Evolutionary conservation across 2,329 filamentous ascomycete species (phyloP), one percentile per base, ranked within the genome.

Genomic region (Emmonsia crescens): DNA sequence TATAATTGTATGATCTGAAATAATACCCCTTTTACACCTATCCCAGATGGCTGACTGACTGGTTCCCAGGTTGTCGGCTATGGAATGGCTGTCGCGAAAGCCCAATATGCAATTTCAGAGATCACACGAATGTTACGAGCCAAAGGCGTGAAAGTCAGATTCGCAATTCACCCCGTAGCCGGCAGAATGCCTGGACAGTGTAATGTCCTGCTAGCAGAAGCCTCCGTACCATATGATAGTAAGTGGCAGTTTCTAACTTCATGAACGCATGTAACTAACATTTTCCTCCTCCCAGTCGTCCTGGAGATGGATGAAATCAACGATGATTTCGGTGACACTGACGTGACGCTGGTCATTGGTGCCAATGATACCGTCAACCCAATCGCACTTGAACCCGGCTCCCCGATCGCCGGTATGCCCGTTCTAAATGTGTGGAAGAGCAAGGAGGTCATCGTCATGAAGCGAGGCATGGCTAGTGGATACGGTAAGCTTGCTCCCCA

Each of bases 251-350:
- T 21, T 61, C 46, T 14, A n/a, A 33, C 14, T 16, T 36, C 51
- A 14, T n/a, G 27, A 16, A 36, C 46, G 46, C 24, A 57, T 27
- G 55, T 67, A 69, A 68, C 63, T 60, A 36, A 57, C 49, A 52
- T 21, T 52, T 56, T 31, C 6, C 4, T 1, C 21, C 12, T 29
- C 19, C 10, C 40, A 77, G 77, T 96, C 61, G 91, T 96, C 33
- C 81, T 95, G 54, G 91, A 96, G 76, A 96, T 96, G 91, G 91
- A 96, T 68, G 91, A 96, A 78, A 95, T 96, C 77, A 96, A 96
- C 73, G 91, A 95, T 65, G 91, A 96, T 69, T 96, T 96, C 73
- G 75, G 81, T 6, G 88, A 94, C 33, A 95, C 91, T 0, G 91
- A 96, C 69, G 80, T 96, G 10, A 91, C 89, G 0, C 83, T 96